Evolutionary conservation across 2,329 filamentous ascomycete genomes (phyloP), one percentile per base, ranked within the genome.

Genomic region (Volutella citrinella): DNA sequence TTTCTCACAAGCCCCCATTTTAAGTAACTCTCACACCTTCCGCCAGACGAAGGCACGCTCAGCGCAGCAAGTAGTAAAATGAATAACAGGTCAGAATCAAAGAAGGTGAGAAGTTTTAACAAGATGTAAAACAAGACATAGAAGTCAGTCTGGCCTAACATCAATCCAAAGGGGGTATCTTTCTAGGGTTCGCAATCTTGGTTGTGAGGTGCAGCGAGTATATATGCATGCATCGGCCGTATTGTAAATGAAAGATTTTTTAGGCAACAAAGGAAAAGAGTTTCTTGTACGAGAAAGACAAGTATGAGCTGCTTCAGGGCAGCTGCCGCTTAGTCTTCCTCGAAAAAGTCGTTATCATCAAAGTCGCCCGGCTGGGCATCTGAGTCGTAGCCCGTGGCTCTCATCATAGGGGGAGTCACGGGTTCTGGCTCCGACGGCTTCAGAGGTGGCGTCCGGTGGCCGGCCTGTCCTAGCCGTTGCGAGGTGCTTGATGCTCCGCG

Each of bases 381-480:
- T 19, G 68, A 68, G 52, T 83, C 79, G 54, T 82, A 83, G 19
- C 67, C 68, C 39, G 68, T 70, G 20, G 69, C 58, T 20, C 66
- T 66, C 72, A 79, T 76, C 74, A 82, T 80, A 0, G 76, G 76
- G 18, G 79, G 78, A 35, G 79, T 82, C 41, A 72, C 64, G 6
- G 74, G 75, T 26, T 64, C 63, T 12, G 54, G 47, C 48, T 51
- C 52, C n/a, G 51, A 46, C 43, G 62, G 56, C 37, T 59, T 59
- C 16, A 60, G 65, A 15, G 64, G 65, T 33, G 65, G 63, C 3
- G 75, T 45, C 32, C 32, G 34, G 22, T 37, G 37, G 27, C 32
- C 36, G n/a, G 30, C 33, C 24, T 32, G 34, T 23, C 51, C 51
- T 13, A 35, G 33, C 45, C 38, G 41, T 20, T 49, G 43, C 13